phyloP scores from a whole-genome alignment of 2,329 filamentous ascomycete species.

The Penicillium sp. region DNA sequence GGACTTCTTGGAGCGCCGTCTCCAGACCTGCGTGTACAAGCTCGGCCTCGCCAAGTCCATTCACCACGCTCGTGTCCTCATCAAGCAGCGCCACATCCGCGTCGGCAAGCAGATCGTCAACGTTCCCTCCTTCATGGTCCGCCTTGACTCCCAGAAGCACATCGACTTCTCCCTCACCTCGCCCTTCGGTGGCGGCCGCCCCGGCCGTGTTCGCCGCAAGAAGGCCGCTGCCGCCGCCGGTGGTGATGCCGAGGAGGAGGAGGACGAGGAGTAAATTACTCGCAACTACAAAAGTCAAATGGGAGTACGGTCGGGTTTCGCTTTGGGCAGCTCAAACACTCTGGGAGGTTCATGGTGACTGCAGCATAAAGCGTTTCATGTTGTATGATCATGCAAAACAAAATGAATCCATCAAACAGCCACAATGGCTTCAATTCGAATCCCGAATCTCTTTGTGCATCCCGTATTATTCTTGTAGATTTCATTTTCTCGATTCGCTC shows the following conservation, averaged over 20 bases:
- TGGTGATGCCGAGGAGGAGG: conserved; percentile 66
- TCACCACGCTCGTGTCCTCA: conserved; percentile 99
- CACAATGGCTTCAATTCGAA: conserved; percentile 41
- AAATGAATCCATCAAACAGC: conserved; percentile 42
- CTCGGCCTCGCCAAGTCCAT: conserved; percentile 99
- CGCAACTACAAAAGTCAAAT: conserved; percentile 31
- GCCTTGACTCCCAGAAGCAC: conserved; percentile 99
- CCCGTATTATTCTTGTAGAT: not conserved
- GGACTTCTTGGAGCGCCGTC: conserved; percentile 99
- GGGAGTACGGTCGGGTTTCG: conserved; percentile 45
- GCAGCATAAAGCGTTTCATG: conserved; percentile 44
- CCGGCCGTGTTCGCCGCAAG: conserved; percentile 98
- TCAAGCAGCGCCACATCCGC: conserved; percentile 98
- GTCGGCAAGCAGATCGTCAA: conserved; percentile 99
- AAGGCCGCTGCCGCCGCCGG: conserved; percentile 96
- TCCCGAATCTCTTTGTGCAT: conserved; percentile 26
- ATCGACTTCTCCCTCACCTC: conserved; percentile 98
- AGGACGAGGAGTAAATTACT: conserved; percentile 69
- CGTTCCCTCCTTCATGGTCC: conserved; percentile 98
- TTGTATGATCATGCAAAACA: conserved; percentile 46
- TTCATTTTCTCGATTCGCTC: too few species aligned
- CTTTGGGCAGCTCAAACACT: conserved; percentile 38
- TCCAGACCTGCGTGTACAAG: conserved; percentile 99
- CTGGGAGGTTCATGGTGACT: conserved; percentile 43
- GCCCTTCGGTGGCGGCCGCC: conserved; percentile 95